Conservation (phyloP, 2,329 filamentous ascomycete genomes). For the Botrytis porri region DNA sequence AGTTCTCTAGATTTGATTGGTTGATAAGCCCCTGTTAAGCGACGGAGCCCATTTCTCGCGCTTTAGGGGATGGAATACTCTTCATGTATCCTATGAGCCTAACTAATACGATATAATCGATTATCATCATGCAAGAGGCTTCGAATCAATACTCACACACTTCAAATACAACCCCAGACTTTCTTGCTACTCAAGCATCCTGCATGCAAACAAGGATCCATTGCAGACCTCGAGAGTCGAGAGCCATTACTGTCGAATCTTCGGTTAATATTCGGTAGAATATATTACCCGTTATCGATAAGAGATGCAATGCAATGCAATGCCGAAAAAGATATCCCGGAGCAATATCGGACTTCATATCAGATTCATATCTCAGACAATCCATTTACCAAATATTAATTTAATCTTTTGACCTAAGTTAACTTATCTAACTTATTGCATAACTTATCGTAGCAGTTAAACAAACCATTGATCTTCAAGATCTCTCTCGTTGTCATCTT, state of each 20-base stretch:
- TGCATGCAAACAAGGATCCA: not conserved
- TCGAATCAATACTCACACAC: not conserved
- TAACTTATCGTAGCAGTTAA: not conserved
- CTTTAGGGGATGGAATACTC: no score
- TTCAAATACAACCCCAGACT: not conserved
- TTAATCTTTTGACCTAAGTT: not conserved
- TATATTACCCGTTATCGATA: not conserved
- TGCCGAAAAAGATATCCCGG: not conserved
- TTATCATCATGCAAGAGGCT: not conserved
- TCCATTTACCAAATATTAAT: conserved; percentile 6
- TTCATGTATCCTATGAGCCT: not conserved
- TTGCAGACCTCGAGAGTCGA: not conserved
- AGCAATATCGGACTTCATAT: not conserved
- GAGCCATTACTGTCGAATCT: no score
- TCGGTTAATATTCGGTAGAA: not conserved
- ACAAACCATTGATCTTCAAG: not conserved
- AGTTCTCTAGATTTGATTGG: no score
- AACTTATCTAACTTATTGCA: not conserved
- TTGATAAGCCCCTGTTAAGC: no score
- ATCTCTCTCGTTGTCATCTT: conserved; percentile 9
- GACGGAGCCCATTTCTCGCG: no score
- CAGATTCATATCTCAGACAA: not conserved
- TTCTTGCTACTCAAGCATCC: not conserved
- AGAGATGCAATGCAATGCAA: not conserved
- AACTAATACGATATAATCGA: not conserved